A percentile compares a stretch with the other conserved stretches of the same genome.
Conservation (phyloP, 2,329 filamentous ascomycete genomes). For the Coniella vitis region DNA sequence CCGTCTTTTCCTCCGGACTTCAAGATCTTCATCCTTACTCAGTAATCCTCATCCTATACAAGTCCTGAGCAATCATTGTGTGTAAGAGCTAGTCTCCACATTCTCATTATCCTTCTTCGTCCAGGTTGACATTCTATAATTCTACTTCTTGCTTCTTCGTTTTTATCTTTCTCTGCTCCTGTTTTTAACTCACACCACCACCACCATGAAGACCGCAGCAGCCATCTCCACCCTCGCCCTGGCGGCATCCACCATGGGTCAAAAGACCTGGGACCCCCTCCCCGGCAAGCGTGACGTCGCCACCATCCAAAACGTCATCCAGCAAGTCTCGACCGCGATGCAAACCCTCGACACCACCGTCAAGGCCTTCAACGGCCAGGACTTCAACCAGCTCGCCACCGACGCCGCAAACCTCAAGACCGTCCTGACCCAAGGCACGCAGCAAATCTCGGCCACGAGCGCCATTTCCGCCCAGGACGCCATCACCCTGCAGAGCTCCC, state of each 20-base stretch:
- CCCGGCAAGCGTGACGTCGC: slow-evolving; percentile 19
- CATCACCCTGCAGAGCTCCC: slow-evolving; percentile 13
- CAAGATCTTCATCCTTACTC: no score
- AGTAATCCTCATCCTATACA: no score
- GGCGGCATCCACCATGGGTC: slow-evolving; percentile 16
- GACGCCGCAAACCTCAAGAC: slow-evolving; percentile 20
- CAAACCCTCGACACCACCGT: slow-evolving; percentile 23
- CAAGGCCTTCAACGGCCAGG: slow-evolving; percentile 21
- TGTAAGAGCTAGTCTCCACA: no score
- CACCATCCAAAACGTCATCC: slow-evolving; percentile 19
- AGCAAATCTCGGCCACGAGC: slow-evolving; percentile 4
- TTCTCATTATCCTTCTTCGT: neutral
- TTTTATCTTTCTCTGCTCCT: no score
- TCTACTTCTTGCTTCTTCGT: neutral
- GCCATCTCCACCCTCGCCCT: slow-evolving; percentile 19
- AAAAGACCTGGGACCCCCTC: slow-evolving; percentile 17
- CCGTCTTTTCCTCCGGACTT: no score
- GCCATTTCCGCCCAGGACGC: slow-evolving; percentile 16
- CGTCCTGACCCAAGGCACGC: slow-evolving; percentile 16
- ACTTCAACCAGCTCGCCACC: slow-evolving; percentile 20
- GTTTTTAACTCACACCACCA: neutral
- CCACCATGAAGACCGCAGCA: slow-evolving; percentile 12
- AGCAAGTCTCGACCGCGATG: slow-evolving; percentile 21
- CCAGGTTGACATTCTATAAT: neutral
- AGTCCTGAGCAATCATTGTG: no score